Conservation (phyloP, 208 protist genomes). For the Blechomonas ayalai region DNA sequence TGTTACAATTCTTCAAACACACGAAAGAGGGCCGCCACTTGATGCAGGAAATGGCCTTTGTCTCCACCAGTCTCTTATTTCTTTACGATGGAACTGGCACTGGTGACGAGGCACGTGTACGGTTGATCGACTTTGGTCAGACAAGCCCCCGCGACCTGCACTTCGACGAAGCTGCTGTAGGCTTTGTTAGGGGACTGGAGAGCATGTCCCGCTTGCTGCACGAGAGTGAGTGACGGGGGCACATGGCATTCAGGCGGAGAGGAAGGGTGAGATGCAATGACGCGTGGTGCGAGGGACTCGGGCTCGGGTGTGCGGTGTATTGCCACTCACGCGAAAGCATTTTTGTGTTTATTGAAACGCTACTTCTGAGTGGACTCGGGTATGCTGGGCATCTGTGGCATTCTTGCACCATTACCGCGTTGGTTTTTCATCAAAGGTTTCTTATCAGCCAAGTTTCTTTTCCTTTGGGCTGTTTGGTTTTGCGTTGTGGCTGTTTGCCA, state of each 20-base stretch:
- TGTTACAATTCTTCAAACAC: slow-evolving; percentile 48
- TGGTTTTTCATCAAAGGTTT: too few relatives aligned
- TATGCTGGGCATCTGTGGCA: too few relatives aligned
- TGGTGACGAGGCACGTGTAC: slow-evolving; percentile 10
- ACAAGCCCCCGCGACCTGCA: slow-evolving; percentile 50
- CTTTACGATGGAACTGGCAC: slow-evolving; percentile 38
- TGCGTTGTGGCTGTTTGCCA: too few relatives aligned
- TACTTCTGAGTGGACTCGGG: too few relatives aligned
- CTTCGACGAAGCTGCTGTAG: slow-evolving; percentile 46
- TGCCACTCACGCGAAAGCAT: too few relatives aligned
- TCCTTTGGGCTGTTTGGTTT: too few relatives aligned
- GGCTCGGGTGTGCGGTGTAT: too few relatives aligned
- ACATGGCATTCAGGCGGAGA: neutral
- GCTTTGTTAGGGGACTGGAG: slow-evolving; percentile 56
- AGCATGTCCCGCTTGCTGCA: slow-evolving; percentile 6
- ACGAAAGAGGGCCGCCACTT: slow-evolving; percentile 37
- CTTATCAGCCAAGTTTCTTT: too few relatives aligned
- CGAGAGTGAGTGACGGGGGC: too few relatives aligned
- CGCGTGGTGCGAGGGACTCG: neutral
- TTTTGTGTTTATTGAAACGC: too few relatives aligned
- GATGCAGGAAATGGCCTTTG: slow-evolving; percentile 49
- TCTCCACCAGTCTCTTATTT: slow-evolving; percentile 63
- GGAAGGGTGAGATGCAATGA: neutral
- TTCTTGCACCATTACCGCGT: too few relatives aligned
- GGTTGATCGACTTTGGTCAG: slow-evolving; percentile 68